A percentile compares a stretch with the other conserved stretches of the same genome.
phyloP scores from a whole-genome alignment of 2,329 filamentous ascomycete genomes.

The Fusarium staphyleae region DNA sequence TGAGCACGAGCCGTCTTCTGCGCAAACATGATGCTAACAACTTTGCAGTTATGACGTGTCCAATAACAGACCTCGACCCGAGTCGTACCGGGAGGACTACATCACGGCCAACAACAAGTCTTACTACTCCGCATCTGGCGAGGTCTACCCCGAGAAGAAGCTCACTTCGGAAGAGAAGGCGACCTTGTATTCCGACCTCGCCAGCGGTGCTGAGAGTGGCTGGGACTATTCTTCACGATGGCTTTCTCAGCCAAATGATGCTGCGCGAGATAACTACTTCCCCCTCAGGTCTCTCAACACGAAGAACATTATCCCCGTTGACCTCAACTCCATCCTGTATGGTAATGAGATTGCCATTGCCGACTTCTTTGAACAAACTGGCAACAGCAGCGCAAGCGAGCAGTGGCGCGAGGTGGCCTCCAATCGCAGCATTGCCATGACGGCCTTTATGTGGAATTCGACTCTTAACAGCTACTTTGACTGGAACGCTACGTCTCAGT shows the following conservation, averaged over 20 bases:
- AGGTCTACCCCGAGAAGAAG: constrained; percentile 61
- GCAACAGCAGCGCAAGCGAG: constrained; percentile 58
- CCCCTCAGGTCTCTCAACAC: constrained; percentile 70
- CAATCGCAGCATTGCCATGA: constrained; percentile 67
- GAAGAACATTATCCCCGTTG: constrained; percentile 65
- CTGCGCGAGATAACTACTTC: constrained; percentile 67
- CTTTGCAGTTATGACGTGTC: constrained; percentile 60
- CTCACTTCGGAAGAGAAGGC: constrained; percentile 62
- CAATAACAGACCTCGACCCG: constrained; percentile 71
- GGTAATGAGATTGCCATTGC: constrained; percentile 68
- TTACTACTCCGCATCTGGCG: constrained; percentile 65
- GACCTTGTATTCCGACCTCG: constrained; percentile 66
- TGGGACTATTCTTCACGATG: constrained; percentile 70
- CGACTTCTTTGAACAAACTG: constrained; percentile 58
- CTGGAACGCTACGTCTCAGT: constrained; percentile 67
- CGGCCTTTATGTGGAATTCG: constrained; percentile 68
- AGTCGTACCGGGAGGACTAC: constrained; percentile 72
- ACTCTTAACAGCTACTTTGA: constrained; percentile 71
- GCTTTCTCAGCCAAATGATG: constrained; percentile 64
- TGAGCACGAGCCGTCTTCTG: constrained; percentile 29
- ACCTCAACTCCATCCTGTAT: constrained; percentile 73
- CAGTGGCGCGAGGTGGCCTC: constrained; percentile 59
- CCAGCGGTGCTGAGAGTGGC: constrained; percentile 70
- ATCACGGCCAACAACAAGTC: constrained; percentile 69
- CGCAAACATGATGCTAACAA: background rate